These are phyloP conservation scores for Macrophomina tecta DNA, from an alignment of 2,329 filamentous ascomycete species.

Conservation along the genomic window DNA sequence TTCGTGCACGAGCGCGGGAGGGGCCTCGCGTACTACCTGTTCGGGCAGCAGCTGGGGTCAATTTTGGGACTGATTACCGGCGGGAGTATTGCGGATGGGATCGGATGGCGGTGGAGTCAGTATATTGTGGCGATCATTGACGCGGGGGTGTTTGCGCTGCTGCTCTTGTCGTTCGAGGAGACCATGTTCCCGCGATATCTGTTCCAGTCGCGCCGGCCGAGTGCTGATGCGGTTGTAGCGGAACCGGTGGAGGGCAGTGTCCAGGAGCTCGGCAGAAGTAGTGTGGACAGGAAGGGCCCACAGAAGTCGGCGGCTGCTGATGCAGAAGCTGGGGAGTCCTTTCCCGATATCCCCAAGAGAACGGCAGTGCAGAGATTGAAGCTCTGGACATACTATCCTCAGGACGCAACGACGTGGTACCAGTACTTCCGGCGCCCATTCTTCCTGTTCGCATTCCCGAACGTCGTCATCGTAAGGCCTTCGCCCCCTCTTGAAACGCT, in stretches of 20 bases:
- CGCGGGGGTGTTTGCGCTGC: conserved; percentile 31
- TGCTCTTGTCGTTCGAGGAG: conserved; percentile 43
- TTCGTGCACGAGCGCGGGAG: conserved; percentile 47
- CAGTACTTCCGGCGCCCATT: conserved; percentile 51
- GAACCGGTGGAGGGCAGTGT: not conserved
- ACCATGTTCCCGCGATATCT: conserved; percentile 45
- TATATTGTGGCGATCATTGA: conserved; percentile 43
- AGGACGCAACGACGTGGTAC: conserved; percentile 46
- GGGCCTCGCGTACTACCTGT: conserved; percentile 47
- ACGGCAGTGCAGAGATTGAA: conserved; percentile 33
- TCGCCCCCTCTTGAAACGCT: not conserved
- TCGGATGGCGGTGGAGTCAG: conserved; percentile 45
- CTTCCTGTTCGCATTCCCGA: conserved; percentile 48
- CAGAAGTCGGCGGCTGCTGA: not conserved
- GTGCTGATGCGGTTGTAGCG: not conserved
- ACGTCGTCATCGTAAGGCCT: conserved; percentile 42
- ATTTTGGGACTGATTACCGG: conserved; percentile 48
- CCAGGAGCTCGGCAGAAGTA: not conserved
- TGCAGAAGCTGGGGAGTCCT: conserved; percentile 12
- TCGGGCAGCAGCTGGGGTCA: conserved; percentile 48
- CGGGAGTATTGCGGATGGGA: conserved; percentile 43
- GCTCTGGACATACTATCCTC: conserved; percentile 36
- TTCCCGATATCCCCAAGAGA: conserved; percentile 32
- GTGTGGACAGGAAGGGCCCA: conserved; percentile 1
- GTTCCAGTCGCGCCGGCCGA: conserved; percentile 29